Evolutionary conservation across 192 early-diverging fungal species (phyloP).

Genomic region (Entophlyctis helioformis): DNA sequence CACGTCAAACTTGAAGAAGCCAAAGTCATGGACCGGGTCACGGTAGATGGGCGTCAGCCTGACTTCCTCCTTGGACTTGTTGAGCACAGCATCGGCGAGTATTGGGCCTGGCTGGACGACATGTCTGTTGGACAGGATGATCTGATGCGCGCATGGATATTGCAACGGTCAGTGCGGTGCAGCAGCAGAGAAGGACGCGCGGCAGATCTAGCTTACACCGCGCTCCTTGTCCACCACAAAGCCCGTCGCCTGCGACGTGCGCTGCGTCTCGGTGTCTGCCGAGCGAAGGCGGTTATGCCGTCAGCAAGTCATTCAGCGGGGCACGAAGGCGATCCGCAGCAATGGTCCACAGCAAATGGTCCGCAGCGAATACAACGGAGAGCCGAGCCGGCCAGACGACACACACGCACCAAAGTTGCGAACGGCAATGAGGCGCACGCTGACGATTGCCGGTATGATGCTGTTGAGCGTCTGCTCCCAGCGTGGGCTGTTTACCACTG

Average conservation of each 20-base stretch:
- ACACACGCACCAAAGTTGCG: conserved; percentile 26
- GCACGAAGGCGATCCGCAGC: not conserved
- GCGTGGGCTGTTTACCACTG: conserved; percentile 2
- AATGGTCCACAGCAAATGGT: not conserved
- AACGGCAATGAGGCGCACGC: conserved; percentile 57
- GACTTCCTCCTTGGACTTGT: conserved; percentile 47
- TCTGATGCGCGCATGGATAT: conserved; percentile 1
- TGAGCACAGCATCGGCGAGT: conserved; percentile 26
- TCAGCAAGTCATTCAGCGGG: not conserved
- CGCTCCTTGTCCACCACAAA: conserved; percentile 65
- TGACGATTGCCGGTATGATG: conserved; percentile 61
- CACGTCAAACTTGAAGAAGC: conserved; percentile 53
- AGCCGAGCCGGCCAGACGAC: too few relatives aligned
- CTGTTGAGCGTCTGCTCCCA: conserved; percentile 66
- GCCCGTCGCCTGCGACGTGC: conserved; percentile 62
- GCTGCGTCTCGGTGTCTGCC: conserved; percentile 57
- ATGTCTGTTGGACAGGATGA: conserved; percentile 58
- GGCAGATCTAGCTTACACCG: conserved; percentile 30
- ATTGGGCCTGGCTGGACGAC: conserved; percentile 59
- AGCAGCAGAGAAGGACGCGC: not conserved
- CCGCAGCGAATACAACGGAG: not conserved
- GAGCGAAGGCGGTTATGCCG: conserved; percentile 3
- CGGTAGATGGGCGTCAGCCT: conserved; percentile 60
- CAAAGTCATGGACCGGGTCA: conserved; percentile 48
- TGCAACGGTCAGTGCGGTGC: too few relatives aligned